Evolutionary conservation across 2,329 filamentous ascomycete species (phyloP).

Genomic region (Magnaporthales sp.): DNA sequence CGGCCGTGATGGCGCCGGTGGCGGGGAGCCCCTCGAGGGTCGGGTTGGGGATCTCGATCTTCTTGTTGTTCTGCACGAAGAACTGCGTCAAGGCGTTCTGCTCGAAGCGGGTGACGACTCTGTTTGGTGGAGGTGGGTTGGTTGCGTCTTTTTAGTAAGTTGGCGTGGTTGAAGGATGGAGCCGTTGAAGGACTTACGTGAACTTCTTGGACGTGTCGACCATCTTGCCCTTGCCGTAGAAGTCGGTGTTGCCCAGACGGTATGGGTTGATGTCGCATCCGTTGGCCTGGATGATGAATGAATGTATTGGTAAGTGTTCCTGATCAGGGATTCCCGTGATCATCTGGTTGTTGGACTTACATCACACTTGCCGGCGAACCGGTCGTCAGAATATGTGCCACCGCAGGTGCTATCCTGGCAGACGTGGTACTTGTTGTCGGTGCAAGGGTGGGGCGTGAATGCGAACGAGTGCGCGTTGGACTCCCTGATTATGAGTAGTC

Average conservation of each 20-base stretch:
- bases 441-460: slow-evolving; percentile 51
- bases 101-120: slow-evolving; percentile 52
- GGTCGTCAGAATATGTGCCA: slow-evolving; percentile 31
- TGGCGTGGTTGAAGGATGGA: background rate
- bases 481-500: slow-evolving; percentile 34
- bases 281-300: slow-evolving; percentile 24
- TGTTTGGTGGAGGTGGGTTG: background rate
- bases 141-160: background rate
- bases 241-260: slow-evolving; percentile 50
- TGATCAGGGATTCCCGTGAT: background rate
- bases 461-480: slow-evolving; percentile 52
- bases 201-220: slow-evolving; percentile 49
- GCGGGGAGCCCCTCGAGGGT: slow-evolving; percentile 18
- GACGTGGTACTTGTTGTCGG: slow-evolving; percentile 25
- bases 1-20: slow-evolving; percentile 30
- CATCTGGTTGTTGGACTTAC: slow-evolving; percentile 12
- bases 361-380: slow-evolving; percentile 45
- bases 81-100: slow-evolving; percentile 33
- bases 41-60: slow-evolving; percentile 39
- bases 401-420: slow-evolving; percentile 37
- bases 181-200: slow-evolving; percentile 20
- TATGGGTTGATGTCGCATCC: slow-evolving; percentile 60
- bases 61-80: slow-evolving; percentile 50
- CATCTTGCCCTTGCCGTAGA: slow-evolving; percentile 43
- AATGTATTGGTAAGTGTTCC: background rate